phyloP scores from a whole-genome alignment of 441 rosid genomes.

The Gossypium aridum region DNA sequence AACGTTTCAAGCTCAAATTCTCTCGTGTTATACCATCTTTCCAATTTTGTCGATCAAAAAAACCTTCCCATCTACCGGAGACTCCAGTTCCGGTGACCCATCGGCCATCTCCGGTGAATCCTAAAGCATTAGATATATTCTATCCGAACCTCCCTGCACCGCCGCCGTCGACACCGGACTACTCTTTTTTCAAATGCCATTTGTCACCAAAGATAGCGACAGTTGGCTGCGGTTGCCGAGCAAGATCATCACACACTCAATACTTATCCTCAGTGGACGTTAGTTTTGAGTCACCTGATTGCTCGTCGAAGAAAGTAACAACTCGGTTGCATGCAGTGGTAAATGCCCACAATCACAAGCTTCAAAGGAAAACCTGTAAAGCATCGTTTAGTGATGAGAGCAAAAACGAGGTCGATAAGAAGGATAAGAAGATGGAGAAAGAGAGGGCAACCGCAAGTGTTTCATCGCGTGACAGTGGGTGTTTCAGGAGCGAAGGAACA shows the following conservation, averaged over 20 bases:
- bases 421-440: neutral
- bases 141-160: slow-evolving; percentile 26
- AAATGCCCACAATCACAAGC: neutral
- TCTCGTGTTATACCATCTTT: slow-evolving; percentile 29
- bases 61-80: neutral
- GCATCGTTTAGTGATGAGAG: slow-evolving; percentile 11
- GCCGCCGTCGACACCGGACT: slow-evolving; percentile 33
- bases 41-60: slow-evolving; percentile 34
- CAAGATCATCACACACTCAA: slow-evolving; percentile 13
- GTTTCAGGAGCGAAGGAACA: slow-evolving; percentile 13
- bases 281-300: slow-evolving; percentile 5
- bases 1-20: slow-evolving; percentile 34
- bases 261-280: neutral
- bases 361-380: neutral
- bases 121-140: slow-evolving; percentile 20
- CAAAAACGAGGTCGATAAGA: neutral
- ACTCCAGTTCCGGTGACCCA: slow-evolving; percentile 13
- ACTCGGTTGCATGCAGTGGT: neutral
- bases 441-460: neutral
- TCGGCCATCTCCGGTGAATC: slow-evolving; percentile 20
- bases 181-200: neutral
- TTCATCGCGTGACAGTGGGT: slow-evolving; percentile 8
- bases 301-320: slow-evolving; percentile 7
- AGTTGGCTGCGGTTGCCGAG: slow-evolving; percentile 7
- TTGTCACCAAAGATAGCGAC: slow-evolving; percentile 9